phyloP scores from a whole-genome alignment of 2,329 filamentous ascomycete species.

The Fusarium virguliforme region DNA sequence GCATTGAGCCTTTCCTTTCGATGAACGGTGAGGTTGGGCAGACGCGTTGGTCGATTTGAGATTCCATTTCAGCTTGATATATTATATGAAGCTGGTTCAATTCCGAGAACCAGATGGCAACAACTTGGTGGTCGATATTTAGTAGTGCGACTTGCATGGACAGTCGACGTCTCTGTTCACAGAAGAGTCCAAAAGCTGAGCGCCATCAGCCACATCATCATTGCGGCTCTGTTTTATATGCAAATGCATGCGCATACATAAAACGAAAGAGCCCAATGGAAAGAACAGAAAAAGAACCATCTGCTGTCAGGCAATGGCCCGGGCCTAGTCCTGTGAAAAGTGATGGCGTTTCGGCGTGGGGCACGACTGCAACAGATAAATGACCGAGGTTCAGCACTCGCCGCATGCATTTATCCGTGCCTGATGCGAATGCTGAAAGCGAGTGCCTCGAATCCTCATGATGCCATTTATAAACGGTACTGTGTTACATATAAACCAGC shows the following conservation, averaged over 20 bases:
- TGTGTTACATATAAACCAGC: slow-evolving; percentile 10
- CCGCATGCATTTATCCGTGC: background rate
- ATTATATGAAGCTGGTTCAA: background rate
- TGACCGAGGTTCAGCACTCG: background rate
- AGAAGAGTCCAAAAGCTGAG: background rate
- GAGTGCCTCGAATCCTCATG: background rate
- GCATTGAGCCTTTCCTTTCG: background rate
- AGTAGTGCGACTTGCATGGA: background rate
- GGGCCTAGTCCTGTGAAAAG: background rate
- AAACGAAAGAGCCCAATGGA: background rate
- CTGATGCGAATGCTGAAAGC: background rate
- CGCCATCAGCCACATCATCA: background rate
- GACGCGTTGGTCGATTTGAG: background rate
- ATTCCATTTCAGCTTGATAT: background rate
- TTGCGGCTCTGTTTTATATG: background rate
- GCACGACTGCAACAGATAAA: slow-evolving; percentile 10
- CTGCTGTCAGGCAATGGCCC: background rate
- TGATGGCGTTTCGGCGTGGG: background rate
- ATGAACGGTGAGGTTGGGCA: background rate
- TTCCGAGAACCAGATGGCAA: background rate
- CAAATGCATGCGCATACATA: background rate
- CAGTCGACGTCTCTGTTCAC: background rate
- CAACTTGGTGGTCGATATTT: background rate
- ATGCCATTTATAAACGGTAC: background rate
- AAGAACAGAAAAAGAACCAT: background rate